Percentiles rank a stretch among this genome's conserved stretches.
Conservation (phyloP, 1,284 basidiomycete genomes). For the Mycena sp. region DNA sequence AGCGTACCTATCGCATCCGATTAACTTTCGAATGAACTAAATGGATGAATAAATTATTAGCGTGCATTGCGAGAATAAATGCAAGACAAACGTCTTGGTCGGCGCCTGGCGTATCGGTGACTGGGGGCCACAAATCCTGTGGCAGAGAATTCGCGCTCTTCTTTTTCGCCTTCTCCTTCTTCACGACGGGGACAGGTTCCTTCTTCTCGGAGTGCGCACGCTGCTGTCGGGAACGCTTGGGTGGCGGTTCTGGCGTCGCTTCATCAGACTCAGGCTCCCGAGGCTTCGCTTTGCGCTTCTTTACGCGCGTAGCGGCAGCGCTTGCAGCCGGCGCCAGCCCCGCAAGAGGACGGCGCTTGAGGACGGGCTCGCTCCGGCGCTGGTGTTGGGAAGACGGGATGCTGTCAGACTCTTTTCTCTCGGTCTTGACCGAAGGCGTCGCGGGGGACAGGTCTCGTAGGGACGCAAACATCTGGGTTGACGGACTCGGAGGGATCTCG, state of each 20-base stretch:
- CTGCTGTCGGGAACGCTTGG: constrained; percentile 6
- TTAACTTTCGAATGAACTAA: constrained; percentile 16
- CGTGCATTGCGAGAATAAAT: not conserved
- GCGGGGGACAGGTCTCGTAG: not conserved
- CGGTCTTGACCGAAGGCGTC: not conserved
- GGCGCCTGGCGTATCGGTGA: not conserved
- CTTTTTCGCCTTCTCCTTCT: constrained; percentile 8
- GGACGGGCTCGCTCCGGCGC: not conserved
- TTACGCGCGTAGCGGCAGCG: not conserved
- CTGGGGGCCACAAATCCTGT: constrained; percentile 7
- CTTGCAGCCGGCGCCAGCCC: not conserved
- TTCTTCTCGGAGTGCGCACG: not conserved
- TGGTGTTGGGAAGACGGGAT: not conserved
- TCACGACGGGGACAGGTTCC: not conserved
- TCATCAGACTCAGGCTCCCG: not conserved
- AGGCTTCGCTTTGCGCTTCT: constrained; percentile 19
- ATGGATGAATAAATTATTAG: not conserved
- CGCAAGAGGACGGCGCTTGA: not conserved
- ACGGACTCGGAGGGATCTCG: too few relatives aligned
- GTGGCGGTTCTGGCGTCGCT: not conserved
- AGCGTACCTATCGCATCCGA: constrained; percentile 19
- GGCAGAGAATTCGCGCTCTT: not conserved
- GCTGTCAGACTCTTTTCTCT: not conserved
- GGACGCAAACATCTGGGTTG: not conserved
- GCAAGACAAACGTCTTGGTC: constrained; percentile 7